Percentiles rank a stretch among this genome's conserved stretches.
Conservation (phyloP, 805 yeast species). For the Lachancea sp. region DNA sequence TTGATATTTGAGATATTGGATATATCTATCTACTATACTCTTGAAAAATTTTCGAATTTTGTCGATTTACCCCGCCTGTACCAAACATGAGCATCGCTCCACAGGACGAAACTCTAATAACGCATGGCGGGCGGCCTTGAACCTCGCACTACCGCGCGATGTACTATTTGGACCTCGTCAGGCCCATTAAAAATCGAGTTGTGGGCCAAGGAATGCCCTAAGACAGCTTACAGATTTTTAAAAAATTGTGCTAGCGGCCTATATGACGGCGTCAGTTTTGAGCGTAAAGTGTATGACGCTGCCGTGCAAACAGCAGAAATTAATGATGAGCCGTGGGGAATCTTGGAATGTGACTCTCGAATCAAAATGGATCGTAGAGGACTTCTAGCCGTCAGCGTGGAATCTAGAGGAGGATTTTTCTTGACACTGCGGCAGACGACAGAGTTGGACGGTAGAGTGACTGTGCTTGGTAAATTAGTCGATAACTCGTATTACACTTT, state of each 20-base stretch:
- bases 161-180: constrained; percentile 47
- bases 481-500: constrained; percentile 52
- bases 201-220: constrained; percentile 65
- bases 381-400: constrained; percentile 43
- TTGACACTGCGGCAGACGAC: constrained; percentile 34
- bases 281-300: constrained; percentile 25
- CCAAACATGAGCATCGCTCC: background rate
- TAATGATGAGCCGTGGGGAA: constrained; percentile 23
- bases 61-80: constrained; percentile 4
- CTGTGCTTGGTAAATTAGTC: constrained; percentile 52
- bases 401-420: constrained; percentile 36
- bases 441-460: constrained; percentile 12
- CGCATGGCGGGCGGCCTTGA: constrained; percentile 28
- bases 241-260: constrained; percentile 40
- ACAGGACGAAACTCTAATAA: background rate
- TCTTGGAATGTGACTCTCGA: constrained; percentile 44
- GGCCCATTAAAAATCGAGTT: constrained; percentile 56
- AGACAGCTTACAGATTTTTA: constrained; percentile 43
- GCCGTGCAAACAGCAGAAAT: constrained; percentile 36
- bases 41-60: constrained; percentile 1
- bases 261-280: constrained; percentile 39
- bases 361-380: constrained; percentile 49
- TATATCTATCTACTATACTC: background rate
- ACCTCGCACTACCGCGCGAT: constrained; percentile 56
- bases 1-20: background rate